Base-by-base conservation (phyloP, 73 alveolate genomes). In the Paramecium tetraurelia region DNA sequence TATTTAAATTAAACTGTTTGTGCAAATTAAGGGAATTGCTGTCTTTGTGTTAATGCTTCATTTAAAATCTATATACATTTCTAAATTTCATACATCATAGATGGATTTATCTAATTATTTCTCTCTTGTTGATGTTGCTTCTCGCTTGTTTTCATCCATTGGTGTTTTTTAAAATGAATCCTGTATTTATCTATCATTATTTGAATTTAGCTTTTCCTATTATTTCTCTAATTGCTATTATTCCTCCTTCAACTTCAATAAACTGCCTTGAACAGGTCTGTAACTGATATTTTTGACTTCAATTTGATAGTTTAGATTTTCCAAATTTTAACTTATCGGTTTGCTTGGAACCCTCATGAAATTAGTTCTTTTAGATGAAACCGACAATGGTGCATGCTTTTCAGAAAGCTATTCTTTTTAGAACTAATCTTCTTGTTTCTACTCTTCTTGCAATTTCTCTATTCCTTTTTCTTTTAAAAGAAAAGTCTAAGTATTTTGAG, bases 311-410 rank as follows among this genome's bases (percentile, higher is more conserved):
- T 57, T 71, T 43, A 89, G 75, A 43, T 83, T 89, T 48, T 89
- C 94, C 5, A 89, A 40, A 22, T 40, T 71, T 89, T 89, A 59
- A 53, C 92, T 46, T n/a, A 89, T 89, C 5, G 94, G 94, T 43
- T 89, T 89, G 76, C 92, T 70, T 29, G 94, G 94, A 4, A 89
- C 90, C 76, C 94, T 89, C 85, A 89, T 59, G 38, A 89, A 89
- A 89, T 89, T 89, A 3, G 94, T 89, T 58, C 94, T 77, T 72
- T 89, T 89, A 24, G 94, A 89, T 89, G 94, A 89, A 89, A 89
- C 90, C 16, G 94, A 89, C 36, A 77, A 77, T 10, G 86, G 92
- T 11, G 87, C 80, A 46, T 89, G 86, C 31, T 89, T 89, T 2
- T 89, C 94, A 38, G 71, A 44, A 27, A 70, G 70, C 36, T 89